These are phyloP conservation scores for Vachellia pachyceras DNA, from an alignment of 306 rosid species.

Conservation along the genomic window DNA sequence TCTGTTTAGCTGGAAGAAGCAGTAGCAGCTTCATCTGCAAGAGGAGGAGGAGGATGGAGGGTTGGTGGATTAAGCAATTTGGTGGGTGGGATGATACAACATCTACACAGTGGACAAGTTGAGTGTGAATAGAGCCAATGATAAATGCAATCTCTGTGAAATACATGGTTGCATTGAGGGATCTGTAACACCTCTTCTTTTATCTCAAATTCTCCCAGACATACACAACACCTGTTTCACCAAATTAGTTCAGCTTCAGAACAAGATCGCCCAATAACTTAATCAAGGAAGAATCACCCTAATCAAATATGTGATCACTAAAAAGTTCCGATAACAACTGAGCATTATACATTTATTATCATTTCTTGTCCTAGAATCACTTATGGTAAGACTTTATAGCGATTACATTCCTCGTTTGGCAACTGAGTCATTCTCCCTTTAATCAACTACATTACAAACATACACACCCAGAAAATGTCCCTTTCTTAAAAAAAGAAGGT, in stretches of 20 bases:
- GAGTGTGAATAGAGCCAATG: conserved; percentile 79
- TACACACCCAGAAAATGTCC: neutral
- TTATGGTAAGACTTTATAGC: too few species aligned
- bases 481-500: too few species aligned
- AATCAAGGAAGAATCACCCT: too few species aligned
- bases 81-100: conserved; percentile 56
- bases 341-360: too few species aligned
- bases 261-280: conserved; percentile 8
- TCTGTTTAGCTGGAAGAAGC: conserved; percentile 17
- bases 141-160: conserved; percentile 75
- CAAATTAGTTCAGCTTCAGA: neutral
- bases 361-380: too few species aligned
- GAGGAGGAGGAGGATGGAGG: conserved; percentile 5
- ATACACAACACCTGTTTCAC: conserved; percentile 73
- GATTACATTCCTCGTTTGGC: too few species aligned
- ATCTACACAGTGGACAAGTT: conserved; percentile 88
- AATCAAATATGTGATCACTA: too few species aligned
- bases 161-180: conserved; percentile 76
- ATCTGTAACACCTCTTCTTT: conserved; percentile 80
- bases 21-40: conserved; percentile 31
- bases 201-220: conserved; percentile 79
- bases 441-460: neutral
- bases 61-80: conserved; percentile 30
- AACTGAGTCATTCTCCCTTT: neutral
- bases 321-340: too few species aligned